Percentiles rank a stretch among this genome's conserved stretches.
phyloP scores from a whole-genome alignment of 2,329 filamentous ascomycete species.

The Zymoseptoria ardabiliae region DNA sequence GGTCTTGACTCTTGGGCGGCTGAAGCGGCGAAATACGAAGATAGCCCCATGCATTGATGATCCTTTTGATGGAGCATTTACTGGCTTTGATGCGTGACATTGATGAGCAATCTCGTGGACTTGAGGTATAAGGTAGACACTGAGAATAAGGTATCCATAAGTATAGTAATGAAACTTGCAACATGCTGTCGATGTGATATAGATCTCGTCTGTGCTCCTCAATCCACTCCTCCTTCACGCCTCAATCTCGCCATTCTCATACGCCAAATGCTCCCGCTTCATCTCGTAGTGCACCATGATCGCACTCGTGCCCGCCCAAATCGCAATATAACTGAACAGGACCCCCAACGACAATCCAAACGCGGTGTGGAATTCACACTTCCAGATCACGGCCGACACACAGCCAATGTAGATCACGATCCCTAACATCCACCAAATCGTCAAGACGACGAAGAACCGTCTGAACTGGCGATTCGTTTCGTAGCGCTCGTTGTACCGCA shows the following conservation, averaged over 20 bases:
- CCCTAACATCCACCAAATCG: conserved; percentile 25
- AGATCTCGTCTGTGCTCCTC: neutral
- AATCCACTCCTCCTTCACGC: conserved; percentile 5
- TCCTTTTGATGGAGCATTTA: no score
- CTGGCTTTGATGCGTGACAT: no score
- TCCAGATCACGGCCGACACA: conserved; percentile 28
- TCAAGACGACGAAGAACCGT: conserved; percentile 24
- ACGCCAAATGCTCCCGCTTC: conserved; percentile 22
- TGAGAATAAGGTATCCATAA: no score
- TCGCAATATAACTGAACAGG: conserved; percentile 24
- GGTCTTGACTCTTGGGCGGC: neutral
- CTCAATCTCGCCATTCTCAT: conserved; percentile 21
- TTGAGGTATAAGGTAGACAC: no score
- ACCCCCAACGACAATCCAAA: conserved; percentile 25
- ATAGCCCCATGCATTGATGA: no score
- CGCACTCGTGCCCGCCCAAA: conserved; percentile 20
- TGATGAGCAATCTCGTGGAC: no score
- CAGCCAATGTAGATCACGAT: conserved; percentile 24
- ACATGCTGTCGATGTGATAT: neutral
- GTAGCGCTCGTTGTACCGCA: conserved; percentile 28
- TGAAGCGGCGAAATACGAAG: no score
- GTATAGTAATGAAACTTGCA: neutral
- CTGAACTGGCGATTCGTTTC: conserved; percentile 24
- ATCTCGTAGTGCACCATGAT: conserved; percentile 25
- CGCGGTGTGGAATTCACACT: conserved; percentile 24